phyloP scores from a whole-genome alignment of 2,329 filamentous ascomycete species.

The Colletotrichum spinosum region DNA sequence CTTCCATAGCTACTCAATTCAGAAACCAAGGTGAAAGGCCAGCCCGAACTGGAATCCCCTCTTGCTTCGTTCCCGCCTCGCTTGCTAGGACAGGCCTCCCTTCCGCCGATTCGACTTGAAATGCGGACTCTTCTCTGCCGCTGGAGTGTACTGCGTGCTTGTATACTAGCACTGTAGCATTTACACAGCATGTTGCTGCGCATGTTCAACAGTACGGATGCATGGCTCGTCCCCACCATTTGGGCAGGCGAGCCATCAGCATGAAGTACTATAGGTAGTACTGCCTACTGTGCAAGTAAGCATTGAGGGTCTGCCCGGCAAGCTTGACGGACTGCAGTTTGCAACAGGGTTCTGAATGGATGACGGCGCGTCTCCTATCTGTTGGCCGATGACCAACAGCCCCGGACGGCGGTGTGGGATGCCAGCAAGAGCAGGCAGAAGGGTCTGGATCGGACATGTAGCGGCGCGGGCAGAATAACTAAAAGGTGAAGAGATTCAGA shows the following conservation, averaged over 20 bases:
- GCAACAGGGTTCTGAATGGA: slow-evolving; percentile 11
- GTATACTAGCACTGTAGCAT: too few species aligned
- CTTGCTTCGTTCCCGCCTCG: slow-evolving; percentile 8
- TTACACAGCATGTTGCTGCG: too few species aligned
- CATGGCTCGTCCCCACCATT: slow-evolving; percentile 15
- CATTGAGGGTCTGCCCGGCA: slow-evolving; percentile 13
- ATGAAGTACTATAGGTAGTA: background rate
- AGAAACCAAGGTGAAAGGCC: background rate
- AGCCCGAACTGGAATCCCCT: background rate
- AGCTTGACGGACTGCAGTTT: slow-evolving; percentile 8
- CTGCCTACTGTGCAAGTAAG: too few species aligned
- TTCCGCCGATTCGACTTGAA: background rate
- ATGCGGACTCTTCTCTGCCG: slow-evolving; percentile 22
- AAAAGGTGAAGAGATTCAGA: background rate
- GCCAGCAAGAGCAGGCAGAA: background rate
- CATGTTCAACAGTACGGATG: too few species aligned
- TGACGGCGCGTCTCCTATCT: slow-evolving; percentile 28
- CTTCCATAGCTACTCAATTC: background rate
- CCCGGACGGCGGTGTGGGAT: slow-evolving; percentile 19
- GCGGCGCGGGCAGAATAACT: slow-evolving; percentile 12
- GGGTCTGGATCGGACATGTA: background rate
- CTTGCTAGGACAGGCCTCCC: slow-evolving; percentile 24
- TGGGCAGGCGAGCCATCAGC: slow-evolving; percentile 1
- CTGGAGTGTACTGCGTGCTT: slow-evolving; percentile 22
- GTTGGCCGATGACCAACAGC: slow-evolving; percentile 17